phyloP scores from a whole-genome alignment of 768 basidiomycete genomes.

The Termitomyces sp. region DNA sequence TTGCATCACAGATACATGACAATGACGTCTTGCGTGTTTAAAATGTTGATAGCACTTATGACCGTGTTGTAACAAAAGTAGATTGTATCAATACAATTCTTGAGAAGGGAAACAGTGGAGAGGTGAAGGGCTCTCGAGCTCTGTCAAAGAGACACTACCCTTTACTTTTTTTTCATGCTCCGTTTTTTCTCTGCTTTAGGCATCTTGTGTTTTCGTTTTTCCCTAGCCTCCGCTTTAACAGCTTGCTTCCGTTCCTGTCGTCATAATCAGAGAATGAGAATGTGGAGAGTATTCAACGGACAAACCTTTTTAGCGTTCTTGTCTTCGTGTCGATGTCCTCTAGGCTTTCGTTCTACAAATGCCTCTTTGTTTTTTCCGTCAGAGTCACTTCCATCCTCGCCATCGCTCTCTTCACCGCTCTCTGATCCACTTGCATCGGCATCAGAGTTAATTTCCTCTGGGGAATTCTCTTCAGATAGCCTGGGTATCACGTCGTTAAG shows the following conservation, averaged over 20 bases:
- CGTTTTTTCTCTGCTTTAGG: conserved; percentile 94
- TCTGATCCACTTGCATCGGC: conserved; percentile 20
- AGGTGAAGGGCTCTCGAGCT: background rate
- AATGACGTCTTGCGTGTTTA: background rate
- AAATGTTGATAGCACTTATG: background rate
- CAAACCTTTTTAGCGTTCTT: conserved; percentile 84
- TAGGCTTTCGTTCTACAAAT: conserved; percentile 54
- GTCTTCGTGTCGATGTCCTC: conserved; percentile 93
- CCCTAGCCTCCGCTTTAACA: conserved; percentile 80
- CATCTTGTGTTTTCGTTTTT: conserved; percentile 90
- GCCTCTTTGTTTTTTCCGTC: conserved; percentile 33
- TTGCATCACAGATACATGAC: conserved; percentile 83
- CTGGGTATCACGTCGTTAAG: conserved; percentile 3
- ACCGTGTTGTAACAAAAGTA: conserved; percentile 3
- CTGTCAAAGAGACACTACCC: background rate
- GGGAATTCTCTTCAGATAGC: conserved; percentile 1
- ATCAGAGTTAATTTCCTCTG: conserved; percentile 4
- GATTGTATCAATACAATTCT: background rate
- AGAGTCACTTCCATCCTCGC: conserved; percentile 31
- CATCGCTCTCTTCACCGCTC: conserved; percentile 21
- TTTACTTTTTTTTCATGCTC: conserved; percentile 62
- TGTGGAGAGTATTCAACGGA: background rate
- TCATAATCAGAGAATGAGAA: conserved; percentile 3
- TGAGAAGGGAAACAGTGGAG: background rate
- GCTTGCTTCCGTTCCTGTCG: conserved; percentile 87